phyloP scores from a whole-genome alignment of 306 rosid genomes.

The Sphenostylis stenocarpa region DNA sequence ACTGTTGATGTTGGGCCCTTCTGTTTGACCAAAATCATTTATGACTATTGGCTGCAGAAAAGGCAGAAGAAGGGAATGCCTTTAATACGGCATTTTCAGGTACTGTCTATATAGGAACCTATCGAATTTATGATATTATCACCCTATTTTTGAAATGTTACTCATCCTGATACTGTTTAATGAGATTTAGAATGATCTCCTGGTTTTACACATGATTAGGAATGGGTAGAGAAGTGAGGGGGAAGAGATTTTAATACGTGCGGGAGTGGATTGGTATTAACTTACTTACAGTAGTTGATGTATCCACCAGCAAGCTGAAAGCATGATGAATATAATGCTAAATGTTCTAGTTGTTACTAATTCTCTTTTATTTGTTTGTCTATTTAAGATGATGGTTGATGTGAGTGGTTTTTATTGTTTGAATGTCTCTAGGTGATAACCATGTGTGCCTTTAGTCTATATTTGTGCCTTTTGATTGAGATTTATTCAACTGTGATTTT shows the following conservation, averaged over 20 bases:
- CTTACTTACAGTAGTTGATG: not conserved
- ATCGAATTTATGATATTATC: not conserved
- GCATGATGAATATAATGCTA: not conserved
- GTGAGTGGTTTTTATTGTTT: not conserved
- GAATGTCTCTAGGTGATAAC: not conserved
- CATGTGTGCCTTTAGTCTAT: not conserved
- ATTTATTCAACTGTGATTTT: not conserved
- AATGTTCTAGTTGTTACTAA: not conserved
- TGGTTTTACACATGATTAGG: not conserved
- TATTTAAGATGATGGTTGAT: not conserved
- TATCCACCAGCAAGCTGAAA: not conserved
- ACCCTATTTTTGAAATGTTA: not conserved
- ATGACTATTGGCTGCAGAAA: conserved; percentile 66
- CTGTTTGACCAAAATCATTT: conserved; percentile 42
- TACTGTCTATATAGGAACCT: conserved; percentile 25
- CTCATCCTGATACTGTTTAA: not conserved
- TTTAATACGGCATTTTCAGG: conserved; percentile 81
- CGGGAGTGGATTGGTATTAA: not conserved
- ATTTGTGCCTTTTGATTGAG: not conserved
- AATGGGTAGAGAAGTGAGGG: not conserved
- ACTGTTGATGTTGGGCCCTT: conserved; percentile 43
- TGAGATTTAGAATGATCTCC: not conserved
- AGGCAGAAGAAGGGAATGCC: conserved; percentile 70
- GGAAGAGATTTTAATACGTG: conserved; percentile 2
- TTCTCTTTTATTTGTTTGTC: not conserved